phyloP scores from a whole-genome alignment of 345 rosid genomes.

The Citrus glauca region DNA sequence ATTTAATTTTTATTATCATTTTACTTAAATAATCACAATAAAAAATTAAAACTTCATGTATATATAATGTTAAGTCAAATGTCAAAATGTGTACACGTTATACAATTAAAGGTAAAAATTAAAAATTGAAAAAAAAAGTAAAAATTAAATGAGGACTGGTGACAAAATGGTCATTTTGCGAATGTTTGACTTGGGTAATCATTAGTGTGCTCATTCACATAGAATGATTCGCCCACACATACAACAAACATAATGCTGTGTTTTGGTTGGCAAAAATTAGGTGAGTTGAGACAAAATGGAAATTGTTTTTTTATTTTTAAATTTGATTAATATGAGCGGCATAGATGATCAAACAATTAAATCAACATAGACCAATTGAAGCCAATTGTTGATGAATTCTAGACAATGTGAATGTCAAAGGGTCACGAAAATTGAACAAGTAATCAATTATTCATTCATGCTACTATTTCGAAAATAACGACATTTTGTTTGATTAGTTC shows the following conservation, averaged over 20 bases:
- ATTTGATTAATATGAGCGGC: neutral
- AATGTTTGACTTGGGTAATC: neutral
- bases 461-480: neutral
- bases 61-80: too few species aligned
- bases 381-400: neutral
- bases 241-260: neutral
- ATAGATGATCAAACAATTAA: neutral
- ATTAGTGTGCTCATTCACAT: neutral
- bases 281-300: constrained; percentile 5
- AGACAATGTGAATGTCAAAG: neutral
- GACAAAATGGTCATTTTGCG: constrained; percentile 15
- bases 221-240: neutral
- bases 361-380: neutral
- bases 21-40: too few species aligned
- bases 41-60: too few species aligned
- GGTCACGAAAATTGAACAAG: neutral
- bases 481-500: too few species aligned
- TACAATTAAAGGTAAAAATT: neutral
- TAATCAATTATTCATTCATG: neutral
- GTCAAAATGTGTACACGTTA: too few species aligned
- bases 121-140: neutral
- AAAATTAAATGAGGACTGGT: neutral
- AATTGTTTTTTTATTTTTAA: neutral
- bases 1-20: too few species aligned
- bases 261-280: constrained; percentile 23